phyloP scores from a whole-genome alignment of 805 yeast genomes.

The Vanderwaltozyma tropicalis region DNA sequence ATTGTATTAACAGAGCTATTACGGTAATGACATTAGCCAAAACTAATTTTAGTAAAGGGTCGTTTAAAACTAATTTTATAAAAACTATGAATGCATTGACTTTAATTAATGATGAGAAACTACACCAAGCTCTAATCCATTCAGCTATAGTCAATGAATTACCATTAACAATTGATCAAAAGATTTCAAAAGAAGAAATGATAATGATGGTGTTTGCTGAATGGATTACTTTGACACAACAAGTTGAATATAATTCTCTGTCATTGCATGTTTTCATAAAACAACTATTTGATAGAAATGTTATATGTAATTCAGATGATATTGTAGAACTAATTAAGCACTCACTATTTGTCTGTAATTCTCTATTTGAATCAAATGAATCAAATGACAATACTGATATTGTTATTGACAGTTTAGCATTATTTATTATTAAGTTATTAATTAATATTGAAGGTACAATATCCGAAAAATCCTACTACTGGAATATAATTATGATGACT shows the following conservation, averaged over 20 bases:
- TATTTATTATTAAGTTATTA: slow-evolving; percentile 53
- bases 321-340: slow-evolving; percentile 58
- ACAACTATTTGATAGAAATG: slow-evolving; percentile 52
- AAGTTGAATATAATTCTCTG: slow-evolving; percentile 42
- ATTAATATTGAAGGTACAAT: slow-evolving; percentile 41
- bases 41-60: slow-evolving; percentile 48
- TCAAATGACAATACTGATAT: slow-evolving; percentile 58
- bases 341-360: slow-evolving; percentile 66
- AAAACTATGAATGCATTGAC: slow-evolving; percentile 49
- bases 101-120: slow-evolving; percentile 17
- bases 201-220: slow-evolving; percentile 75
- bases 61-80: slow-evolving; percentile 71
- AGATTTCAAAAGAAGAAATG: slow-evolving; percentile 41
- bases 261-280: slow-evolving; percentile 51
- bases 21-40: no score
- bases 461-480: no score
- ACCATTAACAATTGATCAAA: slow-evolving; percentile 21
- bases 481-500: no score
- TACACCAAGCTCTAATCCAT: slow-evolving; percentile 22
- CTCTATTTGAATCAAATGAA: slow-evolving; percentile 49
- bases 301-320: slow-evolving; percentile 53
- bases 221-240: slow-evolving; percentile 76
- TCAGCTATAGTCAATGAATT: slow-evolving; percentile 28
- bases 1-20: slow-evolving; percentile 48
- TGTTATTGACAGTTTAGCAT: slow-evolving; percentile 76